Percentiles rank a stretch among this genome's conserved stretches.
Conservation (phyloP, 768 basidiomycete genomes). For the Pleurotus eryngii region DNA sequence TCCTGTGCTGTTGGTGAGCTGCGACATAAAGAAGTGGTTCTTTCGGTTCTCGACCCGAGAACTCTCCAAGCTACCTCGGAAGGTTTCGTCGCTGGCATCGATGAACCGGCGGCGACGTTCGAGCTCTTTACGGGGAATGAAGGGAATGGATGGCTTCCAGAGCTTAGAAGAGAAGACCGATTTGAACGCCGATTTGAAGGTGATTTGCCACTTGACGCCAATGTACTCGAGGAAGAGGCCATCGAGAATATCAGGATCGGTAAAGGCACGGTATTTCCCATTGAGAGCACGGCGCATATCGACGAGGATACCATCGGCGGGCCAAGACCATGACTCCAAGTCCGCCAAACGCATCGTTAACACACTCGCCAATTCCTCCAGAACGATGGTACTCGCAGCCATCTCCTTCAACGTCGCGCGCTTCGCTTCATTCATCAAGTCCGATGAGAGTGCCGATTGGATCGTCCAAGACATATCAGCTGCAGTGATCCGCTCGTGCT, state of each 20-base stretch:
- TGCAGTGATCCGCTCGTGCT: slow-evolving; percentile 19
- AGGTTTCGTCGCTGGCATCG: slow-evolving; percentile 1
- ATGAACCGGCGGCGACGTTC: slow-evolving; percentile 21
- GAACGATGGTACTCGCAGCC: slow-evolving; percentile 31
- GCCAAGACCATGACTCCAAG: slow-evolving; percentile 43
- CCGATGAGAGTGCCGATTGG: slow-evolving; percentile 29
- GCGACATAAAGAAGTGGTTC: slow-evolving; percentile 3
- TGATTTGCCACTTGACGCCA: slow-evolving; percentile 39
- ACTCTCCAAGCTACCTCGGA: background rate
- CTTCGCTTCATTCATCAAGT: slow-evolving; percentile 38
- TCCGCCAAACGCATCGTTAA: slow-evolving; percentile 42
- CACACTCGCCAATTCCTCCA: slow-evolving; percentile 41
- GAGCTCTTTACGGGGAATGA: slow-evolving; percentile 12
- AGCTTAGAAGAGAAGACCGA: slow-evolving; percentile 30
- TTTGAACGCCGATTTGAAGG: slow-evolving; percentile 28
- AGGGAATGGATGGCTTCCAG: slow-evolving; percentile 27
- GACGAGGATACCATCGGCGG: slow-evolving; percentile 33
- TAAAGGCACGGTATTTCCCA: slow-evolving; percentile 49
- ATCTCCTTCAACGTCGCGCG: slow-evolving; percentile 39
- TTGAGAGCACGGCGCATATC: slow-evolving; percentile 46
- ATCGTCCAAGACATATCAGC: slow-evolving; percentile 29
- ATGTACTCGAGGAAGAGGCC: slow-evolving; percentile 42
- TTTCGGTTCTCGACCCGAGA: background rate
- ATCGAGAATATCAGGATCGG: slow-evolving; percentile 45
- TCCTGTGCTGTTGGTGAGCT: slow-evolving; percentile 9